Conservation (phyloP, 805 yeast genomes). For the Ogataea parapolymorpha region DNA sequence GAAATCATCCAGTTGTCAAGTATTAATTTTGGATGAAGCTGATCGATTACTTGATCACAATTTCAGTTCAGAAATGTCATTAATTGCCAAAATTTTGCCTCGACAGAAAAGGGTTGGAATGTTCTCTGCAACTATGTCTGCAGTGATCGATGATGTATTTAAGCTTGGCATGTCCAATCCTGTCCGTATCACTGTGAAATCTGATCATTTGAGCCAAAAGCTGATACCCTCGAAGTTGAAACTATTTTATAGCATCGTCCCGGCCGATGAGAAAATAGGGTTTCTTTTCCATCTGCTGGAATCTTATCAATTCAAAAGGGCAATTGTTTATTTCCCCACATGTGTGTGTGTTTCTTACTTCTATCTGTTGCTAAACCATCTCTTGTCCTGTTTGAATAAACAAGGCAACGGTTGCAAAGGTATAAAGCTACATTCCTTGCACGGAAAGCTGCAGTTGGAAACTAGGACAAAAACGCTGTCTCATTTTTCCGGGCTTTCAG, state of each 20-base stretch:
- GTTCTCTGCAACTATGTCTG: conserved; percentile 88
- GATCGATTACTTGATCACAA: conserved; percentile 81
- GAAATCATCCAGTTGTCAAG: conserved; percentile 61
- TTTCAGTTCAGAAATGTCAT: conserved; percentile 64
- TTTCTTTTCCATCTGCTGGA: conserved; percentile 51
- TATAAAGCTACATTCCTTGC: conserved; percentile 62
- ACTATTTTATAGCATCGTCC: conserved; percentile 55
- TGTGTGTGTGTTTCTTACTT: conserved; percentile 81
- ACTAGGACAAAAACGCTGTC: conserved; percentile 73
- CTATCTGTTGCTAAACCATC: conserved; percentile 49
- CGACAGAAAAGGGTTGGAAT: conserved; percentile 91
- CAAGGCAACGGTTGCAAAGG: conserved; percentile 11
- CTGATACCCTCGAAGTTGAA: conserved; percentile 59
- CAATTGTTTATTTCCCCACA: conserved; percentile 91
- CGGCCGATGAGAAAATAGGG: conserved; percentile 61
- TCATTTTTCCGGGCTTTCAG: conserved; percentile 48
- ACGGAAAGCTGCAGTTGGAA: conserved; percentile 84
- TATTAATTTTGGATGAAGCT: conserved; percentile 87
- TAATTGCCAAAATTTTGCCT: conserved; percentile 69
- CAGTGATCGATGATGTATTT: conserved; percentile 75
- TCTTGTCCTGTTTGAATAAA: conserved; percentile 29
- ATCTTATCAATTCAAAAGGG: conserved; percentile 62
- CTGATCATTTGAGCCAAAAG: conserved; percentile 34
- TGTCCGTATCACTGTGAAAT: conserved; percentile 75
- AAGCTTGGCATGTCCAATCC: conserved; percentile 93